Evolutionary conservation across 2,329 filamentous ascomycete genomes (phyloP).

Genomic region (Arthrobotrys sphaeroides): DNA sequence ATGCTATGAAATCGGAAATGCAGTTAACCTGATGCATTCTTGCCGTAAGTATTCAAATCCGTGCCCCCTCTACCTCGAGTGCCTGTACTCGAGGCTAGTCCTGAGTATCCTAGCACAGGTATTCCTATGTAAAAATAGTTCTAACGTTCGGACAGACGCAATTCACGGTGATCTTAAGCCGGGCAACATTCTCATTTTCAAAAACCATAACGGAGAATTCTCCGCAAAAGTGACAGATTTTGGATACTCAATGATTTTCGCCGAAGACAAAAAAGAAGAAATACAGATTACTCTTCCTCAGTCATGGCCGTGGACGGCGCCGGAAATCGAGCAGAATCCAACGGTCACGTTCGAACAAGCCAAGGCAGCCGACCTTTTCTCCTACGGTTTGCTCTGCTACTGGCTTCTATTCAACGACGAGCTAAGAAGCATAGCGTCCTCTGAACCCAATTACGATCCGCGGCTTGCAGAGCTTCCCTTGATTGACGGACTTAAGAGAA

Average conservation of each 20-base stretch:
- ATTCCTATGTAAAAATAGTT: too few relatives aligned
- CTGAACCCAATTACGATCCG: background rate
- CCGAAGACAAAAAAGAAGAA: background rate
- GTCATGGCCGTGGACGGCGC: constrained; percentile 8
- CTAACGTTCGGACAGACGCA: background rate
- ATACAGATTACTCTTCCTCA: background rate
- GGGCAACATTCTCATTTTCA: constrained; percentile 3
- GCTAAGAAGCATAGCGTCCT: background rate
- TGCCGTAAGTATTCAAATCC: constrained; percentile 1
- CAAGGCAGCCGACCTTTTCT: constrained; percentile 1
- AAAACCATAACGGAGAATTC: background rate
- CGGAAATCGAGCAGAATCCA: background rate
- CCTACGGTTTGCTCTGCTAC: background rate
- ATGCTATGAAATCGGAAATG: constrained; percentile 13
- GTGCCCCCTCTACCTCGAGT: background rate
- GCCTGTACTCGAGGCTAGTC: too few relatives aligned
- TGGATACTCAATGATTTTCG: constrained; percentile 4
- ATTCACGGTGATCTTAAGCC: constrained; percentile 6
- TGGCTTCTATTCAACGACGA: constrained; percentile 4
- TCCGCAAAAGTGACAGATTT: constrained; percentile 10
- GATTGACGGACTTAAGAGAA: background rate
- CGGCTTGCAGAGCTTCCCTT: background rate
- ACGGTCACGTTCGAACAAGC: background rate
- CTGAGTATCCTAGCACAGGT: too few relatives aligned
- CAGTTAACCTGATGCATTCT: constrained; percentile 8